Percentiles rank a stretch among this genome's conserved stretches.
phyloP scores from a whole-genome alignment of 768 basidiomycete species.

The Rhodotorula toruloides region DNA sequence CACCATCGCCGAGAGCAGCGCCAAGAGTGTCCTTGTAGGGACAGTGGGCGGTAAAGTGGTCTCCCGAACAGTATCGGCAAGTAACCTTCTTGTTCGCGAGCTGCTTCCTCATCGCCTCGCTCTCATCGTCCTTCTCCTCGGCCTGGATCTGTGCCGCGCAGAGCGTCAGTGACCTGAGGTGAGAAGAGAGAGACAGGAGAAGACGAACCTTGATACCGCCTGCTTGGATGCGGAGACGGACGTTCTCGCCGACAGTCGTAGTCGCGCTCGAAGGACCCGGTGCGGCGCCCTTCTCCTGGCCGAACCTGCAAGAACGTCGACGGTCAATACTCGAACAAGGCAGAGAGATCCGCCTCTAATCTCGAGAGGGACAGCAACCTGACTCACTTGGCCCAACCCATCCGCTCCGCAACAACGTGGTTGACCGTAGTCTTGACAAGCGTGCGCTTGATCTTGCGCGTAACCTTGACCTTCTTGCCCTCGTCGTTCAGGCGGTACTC shows the following conservation, averaged over 20 bases:
- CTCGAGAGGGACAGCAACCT: not conserved
- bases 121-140: slow-evolving; percentile 39
- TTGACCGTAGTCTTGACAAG: slow-evolving; percentile 90
- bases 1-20: slow-evolving; percentile 58
- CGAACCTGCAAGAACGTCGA: slow-evolving; percentile 62
- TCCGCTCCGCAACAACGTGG: slow-evolving; percentile 85
- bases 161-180: no score
- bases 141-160: not conserved
- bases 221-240: slow-evolving; percentile 59
- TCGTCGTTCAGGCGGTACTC: slow-evolving; percentile 83
- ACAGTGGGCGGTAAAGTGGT: slow-evolving; percentile 97
- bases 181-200: not conserved
- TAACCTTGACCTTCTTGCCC: slow-evolving; percentile 93
- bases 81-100: slow-evolving; percentile 67
- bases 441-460: slow-evolving; percentile 74
- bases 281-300: slow-evolving; percentile 77
- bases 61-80: slow-evolving; percentile 92
- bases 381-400: slow-evolving; percentile 65
- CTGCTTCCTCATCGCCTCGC: slow-evolving; percentile 52
- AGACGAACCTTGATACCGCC: slow-evolving; percentile 57
- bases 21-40: slow-evolving; percentile 93
- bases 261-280: slow-evolving; percentile 88
- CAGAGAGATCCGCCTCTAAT: not conserved
- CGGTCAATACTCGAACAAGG: no score
- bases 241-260: slow-evolving; percentile 71